These are phyloP conservation scores for Trichothecium roseum DNA, from an alignment of 2,329 filamentous ascomycete species.

Conservation along the genomic window DNA sequence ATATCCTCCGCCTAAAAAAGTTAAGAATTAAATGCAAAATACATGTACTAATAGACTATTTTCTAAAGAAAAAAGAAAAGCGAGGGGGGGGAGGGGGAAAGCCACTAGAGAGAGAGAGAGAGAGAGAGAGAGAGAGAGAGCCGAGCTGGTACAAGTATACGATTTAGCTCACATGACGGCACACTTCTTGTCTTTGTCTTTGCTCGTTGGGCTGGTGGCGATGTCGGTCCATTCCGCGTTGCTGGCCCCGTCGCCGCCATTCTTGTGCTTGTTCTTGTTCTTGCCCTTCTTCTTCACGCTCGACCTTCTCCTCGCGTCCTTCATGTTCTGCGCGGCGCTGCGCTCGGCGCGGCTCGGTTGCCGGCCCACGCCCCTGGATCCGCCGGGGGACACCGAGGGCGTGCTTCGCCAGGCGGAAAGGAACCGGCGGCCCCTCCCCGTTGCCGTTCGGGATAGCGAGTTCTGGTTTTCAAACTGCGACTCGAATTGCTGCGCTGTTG, in stretches of 20 bases:
- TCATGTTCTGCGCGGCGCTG: constrained; percentile 52
- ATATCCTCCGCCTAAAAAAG: no score
- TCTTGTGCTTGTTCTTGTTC: constrained; percentile 26
- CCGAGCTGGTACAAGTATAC: no score
- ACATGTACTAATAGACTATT: no score
- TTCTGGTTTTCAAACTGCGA: background rate
- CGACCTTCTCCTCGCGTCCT: constrained; percentile 51
- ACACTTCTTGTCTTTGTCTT: constrained; percentile 37
- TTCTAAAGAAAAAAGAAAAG: no score
- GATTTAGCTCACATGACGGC: constrained; percentile 48
- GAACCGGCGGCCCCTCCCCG: constrained; percentile 7
- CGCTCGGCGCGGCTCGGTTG: constrained; percentile 46
- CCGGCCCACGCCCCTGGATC: constrained; percentile 33
- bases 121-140: no score
- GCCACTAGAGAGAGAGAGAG: no score
- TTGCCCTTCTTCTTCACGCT: constrained; percentile 28
- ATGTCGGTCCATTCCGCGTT: constrained; percentile 45
- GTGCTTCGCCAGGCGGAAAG: constrained; percentile 24
- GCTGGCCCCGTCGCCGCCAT: constrained; percentile 25
- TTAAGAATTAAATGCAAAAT: no score
- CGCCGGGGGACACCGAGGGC: constrained; percentile 17
- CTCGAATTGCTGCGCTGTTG: no score
- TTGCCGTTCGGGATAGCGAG: constrained; percentile 6
- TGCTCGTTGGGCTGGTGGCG: constrained; percentile 17
- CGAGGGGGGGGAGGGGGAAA: no score